phyloP scores from a whole-genome alignment of 148 eudicot genomes.

The Heliosperma pusillum region DNA sequence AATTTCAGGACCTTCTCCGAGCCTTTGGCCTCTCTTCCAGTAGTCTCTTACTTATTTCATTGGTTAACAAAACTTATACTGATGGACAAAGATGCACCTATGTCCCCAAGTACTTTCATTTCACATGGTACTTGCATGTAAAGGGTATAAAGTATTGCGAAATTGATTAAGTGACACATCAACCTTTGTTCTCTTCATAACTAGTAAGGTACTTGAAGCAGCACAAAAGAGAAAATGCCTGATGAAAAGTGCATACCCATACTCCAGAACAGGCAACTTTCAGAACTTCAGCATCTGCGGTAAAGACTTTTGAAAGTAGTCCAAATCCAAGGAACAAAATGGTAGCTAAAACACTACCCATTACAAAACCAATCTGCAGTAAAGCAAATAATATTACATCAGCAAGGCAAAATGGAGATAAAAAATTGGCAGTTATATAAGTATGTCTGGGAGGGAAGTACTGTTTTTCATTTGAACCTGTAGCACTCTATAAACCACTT shows the following conservation, averaged over 20 bases:
- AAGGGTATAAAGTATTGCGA: neutral
- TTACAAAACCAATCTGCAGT: conserved; percentile 58
- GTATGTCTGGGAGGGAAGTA: neutral
- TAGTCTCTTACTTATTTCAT: too few species aligned
- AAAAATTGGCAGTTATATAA: conserved; percentile 7
- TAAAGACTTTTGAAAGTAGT: conserved; percentile 51
- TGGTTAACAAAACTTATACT: too few species aligned
- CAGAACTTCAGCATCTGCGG: conserved; percentile 62
- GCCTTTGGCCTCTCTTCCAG: too few species aligned
- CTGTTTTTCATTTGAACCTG: conserved; percentile 43
- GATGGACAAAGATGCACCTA: too few species aligned
- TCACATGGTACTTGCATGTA: neutral
- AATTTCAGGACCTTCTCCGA: too few species aligned
- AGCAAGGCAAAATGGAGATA: neutral
- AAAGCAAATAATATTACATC: neutral
- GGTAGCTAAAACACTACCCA: conserved; percentile 62
- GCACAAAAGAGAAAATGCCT: neutral
- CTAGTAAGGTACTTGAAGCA: neutral
- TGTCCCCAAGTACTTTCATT: too few species aligned
- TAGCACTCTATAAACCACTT: conserved; percentile 68
- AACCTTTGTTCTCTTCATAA: conserved; percentile 1
- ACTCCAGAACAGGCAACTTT: conserved; percentile 69
- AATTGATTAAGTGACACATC: neutral
- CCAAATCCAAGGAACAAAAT: conserved; percentile 66
- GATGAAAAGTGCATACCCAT: conserved; percentile 43